These are phyloP conservation scores for Phytophthora litchii DNA, from an alignment of 352 stramenopile species.

Conservation along the genomic window DNA sequence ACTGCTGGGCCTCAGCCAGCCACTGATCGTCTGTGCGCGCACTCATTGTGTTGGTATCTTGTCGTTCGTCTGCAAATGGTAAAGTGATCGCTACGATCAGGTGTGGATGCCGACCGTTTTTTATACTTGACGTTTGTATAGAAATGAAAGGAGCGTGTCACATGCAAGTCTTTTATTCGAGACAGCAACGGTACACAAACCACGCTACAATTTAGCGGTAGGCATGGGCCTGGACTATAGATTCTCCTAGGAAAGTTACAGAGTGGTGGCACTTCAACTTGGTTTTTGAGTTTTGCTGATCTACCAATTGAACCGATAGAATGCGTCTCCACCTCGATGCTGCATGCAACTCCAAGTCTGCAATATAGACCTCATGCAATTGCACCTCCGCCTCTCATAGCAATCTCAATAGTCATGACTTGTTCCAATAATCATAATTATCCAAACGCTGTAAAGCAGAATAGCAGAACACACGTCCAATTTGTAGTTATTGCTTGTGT, in stretches of 20 bases:
- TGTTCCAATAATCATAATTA: too few species aligned
- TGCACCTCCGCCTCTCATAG: too few species aligned
- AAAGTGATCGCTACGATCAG: conserved; percentile 6
- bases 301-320: too few species aligned
- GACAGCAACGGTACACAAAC: not conserved
- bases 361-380: too few species aligned
- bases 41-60: conserved; percentile 25
- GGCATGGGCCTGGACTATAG: not conserved
- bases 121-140: conserved; percentile 39
- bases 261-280: conserved; percentile 24
- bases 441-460: too few species aligned
- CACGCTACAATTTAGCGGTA: conserved; percentile 7
- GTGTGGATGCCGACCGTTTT: conserved; percentile 22
- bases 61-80: conserved; percentile 21
- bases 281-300: conserved; percentile 4
- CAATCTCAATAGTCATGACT: not conserved
- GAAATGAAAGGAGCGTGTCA: conserved; percentile 19
- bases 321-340: too few species aligned
- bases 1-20: conserved; percentile 71
- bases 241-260: conserved; percentile 3
- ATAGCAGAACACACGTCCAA: too few species aligned
- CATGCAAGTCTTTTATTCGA: conserved; percentile 8
- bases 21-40: conserved; percentile 45
- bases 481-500: not conserved
- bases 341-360: not conserved